Conservation (phyloP, 768 basidiomycete genomes). For the Lactifluus rugatus region DNA sequence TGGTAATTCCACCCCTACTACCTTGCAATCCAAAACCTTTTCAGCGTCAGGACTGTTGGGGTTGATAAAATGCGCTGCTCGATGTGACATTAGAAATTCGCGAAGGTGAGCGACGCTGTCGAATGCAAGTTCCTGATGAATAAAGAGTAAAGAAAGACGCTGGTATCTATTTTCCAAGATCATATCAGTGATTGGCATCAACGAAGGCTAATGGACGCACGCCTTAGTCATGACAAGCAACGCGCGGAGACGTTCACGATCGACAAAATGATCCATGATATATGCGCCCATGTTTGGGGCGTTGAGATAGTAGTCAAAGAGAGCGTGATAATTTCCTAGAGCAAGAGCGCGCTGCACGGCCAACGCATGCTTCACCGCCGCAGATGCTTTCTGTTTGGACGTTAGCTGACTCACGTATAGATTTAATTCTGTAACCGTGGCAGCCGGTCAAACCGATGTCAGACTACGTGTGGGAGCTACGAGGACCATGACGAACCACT, state of each 20-base stretch:
- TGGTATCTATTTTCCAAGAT: constrained; percentile 52
- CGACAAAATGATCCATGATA: constrained; percentile 98
- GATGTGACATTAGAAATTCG: constrained; percentile 62
- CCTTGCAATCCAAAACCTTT: constrained; percentile 65
- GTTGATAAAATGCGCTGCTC: constrained; percentile 56
- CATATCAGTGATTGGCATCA: neutral
- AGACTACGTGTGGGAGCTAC: neutral
- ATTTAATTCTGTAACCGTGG: constrained; percentile 68
- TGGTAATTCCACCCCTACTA: constrained; percentile 44
- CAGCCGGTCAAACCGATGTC: neutral
- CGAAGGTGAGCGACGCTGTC: constrained; percentile 52
- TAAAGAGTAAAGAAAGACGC: constrained; percentile 64
- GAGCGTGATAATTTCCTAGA: constrained; percentile 87
- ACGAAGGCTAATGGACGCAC: constrained; percentile 42
- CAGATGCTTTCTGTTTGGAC: constrained; percentile 72
- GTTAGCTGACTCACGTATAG: constrained; percentile 97
- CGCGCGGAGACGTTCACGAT: constrained; percentile 79
- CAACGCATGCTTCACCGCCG: constrained; percentile 81
- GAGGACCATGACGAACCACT: constrained; percentile 51
- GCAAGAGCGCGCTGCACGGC: constrained; percentile 81
- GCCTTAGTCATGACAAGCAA: constrained; percentile 87
- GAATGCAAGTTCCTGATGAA: constrained; percentile 79
- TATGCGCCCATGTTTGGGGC: constrained; percentile 98
- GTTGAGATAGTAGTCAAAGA: constrained; percentile 74
- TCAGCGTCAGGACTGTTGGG: constrained; percentile 50